These are phyloP conservation scores for Fusarium sp. DNA, from an alignment of 2,329 filamentous ascomycete species.

Conservation along the genomic window DNA sequence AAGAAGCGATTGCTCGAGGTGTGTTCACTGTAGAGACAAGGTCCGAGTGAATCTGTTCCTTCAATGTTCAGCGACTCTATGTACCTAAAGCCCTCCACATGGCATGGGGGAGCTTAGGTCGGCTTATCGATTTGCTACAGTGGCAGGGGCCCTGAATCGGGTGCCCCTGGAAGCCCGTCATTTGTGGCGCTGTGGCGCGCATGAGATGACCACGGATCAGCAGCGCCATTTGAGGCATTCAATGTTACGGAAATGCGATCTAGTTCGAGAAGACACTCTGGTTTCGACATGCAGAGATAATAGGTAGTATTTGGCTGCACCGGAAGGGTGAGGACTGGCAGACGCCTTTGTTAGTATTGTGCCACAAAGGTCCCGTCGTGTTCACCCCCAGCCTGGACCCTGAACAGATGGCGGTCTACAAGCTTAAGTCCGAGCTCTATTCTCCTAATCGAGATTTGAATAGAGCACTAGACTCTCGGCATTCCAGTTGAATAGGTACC, in stretches of 20 bases:
- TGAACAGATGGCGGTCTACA: background rate
- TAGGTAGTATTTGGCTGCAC: background rate
- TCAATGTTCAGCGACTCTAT: conserved; percentile 28
- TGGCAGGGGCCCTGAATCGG: conserved; percentile 18
- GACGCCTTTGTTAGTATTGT: background rate
- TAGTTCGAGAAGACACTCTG: background rate
- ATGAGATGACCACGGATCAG: background rate
- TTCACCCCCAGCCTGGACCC: background rate
- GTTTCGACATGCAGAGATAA: background rate
- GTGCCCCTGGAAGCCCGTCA: background rate
- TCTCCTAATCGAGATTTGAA: background rate
- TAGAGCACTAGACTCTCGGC: background rate
- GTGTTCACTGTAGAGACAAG: conserved; percentile 34
- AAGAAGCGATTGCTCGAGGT: conserved; percentile 5
- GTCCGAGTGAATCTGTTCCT: conserved; percentile 29
- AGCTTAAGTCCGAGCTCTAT: background rate
- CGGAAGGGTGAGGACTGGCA: background rate
- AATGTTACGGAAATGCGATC: conserved; percentile 15
- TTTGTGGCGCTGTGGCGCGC: conserved; percentile 29
- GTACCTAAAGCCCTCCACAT: conserved; percentile 1
- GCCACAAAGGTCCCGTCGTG: background rate
- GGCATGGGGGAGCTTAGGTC: conserved; percentile 11
- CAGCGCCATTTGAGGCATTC: conserved; percentile 14
- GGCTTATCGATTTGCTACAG: conserved; percentile 42
- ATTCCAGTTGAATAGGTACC: background rate